A percentile compares a stretch with the other conserved stretches of the same genome.
Evolutionary conservation across 192 early-diverging fungal genomes (phyloP).

Genomic region (Backusella tarrabulga): DNA sequence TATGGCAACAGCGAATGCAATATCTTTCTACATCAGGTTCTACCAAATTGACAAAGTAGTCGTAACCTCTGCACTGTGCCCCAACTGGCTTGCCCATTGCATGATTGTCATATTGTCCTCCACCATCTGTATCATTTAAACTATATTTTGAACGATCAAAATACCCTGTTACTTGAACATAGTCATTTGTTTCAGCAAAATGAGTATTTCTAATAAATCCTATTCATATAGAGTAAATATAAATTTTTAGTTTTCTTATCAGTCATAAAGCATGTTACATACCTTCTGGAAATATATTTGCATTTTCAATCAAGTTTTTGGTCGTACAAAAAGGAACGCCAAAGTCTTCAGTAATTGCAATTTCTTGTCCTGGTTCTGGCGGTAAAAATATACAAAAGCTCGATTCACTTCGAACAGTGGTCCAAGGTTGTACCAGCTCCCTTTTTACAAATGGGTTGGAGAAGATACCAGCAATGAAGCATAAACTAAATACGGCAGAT

Average conservation of each 20-base stretch:
- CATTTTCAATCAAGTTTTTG: conserved; percentile 13
- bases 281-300: conserved; percentile 36
- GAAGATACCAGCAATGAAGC: neutral
- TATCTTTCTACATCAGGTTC: conserved; percentile 24
- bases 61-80: conserved; percentile 28
- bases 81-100: conserved; percentile 23
- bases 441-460: neutral
- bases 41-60: conserved; percentile 30
- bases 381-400: conserved; percentile 48
- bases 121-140: conserved; percentile 29
- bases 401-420: conserved; percentile 9
- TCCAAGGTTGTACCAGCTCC: neutral
- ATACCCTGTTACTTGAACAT: conserved; percentile 50
- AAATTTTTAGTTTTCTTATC: neutral
- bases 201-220: conserved; percentile 47
- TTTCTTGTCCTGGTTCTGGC: conserved; percentile 33
- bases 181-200: conserved; percentile 31
- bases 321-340: conserved; percentile 45
- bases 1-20: conserved; percentile 37
- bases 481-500: neutral
- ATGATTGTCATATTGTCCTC: conserved; percentile 51
- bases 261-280: neutral
- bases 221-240: neutral
- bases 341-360: conserved; percentile 36
- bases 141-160: conserved; percentile 40